phyloP scores from a whole-genome alignment of 2,329 filamentous ascomycete species.

The Parasarocladium wereldwijsianum region DNA sequence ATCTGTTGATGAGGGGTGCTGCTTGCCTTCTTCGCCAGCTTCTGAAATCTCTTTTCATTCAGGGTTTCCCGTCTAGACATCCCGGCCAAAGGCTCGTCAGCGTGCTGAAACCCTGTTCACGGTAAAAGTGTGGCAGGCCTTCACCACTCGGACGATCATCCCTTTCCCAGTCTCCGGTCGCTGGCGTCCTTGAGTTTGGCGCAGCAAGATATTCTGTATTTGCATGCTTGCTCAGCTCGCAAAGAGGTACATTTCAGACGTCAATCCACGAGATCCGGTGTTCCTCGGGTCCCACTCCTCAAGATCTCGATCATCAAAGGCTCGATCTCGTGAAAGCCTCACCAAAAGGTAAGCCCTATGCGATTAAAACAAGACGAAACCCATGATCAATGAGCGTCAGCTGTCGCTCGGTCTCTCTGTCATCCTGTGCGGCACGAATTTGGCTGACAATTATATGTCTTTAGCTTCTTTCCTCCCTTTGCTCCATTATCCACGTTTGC shows the following conservation, averaged over 20 bases:
- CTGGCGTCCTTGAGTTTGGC: slow-evolving; percentile 38
- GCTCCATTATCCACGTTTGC: neutral
- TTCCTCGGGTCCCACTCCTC: too few relatives aligned
- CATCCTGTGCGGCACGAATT: too few relatives aligned
- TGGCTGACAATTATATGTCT: too few relatives aligned
- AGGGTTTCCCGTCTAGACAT: neutral
- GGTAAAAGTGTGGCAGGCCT: slow-evolving; percentile 29
- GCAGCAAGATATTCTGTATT: slow-evolving; percentile 9
- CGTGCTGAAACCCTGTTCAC: slow-evolving; percentile 18
- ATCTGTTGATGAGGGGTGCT: neutral
- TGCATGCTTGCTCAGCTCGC: slow-evolving; percentile 16
- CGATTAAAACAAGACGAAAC: neutral
- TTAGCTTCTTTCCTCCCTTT: neutral
- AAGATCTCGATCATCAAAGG: neutral
- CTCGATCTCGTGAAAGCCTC: neutral
- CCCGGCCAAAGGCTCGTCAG: neutral
- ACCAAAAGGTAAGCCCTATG: neutral
- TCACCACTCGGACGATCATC: slow-evolving; percentile 22
- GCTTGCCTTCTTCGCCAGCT: neutral
- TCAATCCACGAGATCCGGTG: too few relatives aligned
- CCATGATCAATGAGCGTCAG: neutral
- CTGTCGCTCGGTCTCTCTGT: neutral
- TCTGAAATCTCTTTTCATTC: neutral
- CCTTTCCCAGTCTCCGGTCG: slow-evolving; percentile 30
- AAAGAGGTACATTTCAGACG: slow-evolving; percentile 6